Conservation (phyloP, 2,329 filamentous ascomycete species). For the Aspergillus clavatus region DNA sequence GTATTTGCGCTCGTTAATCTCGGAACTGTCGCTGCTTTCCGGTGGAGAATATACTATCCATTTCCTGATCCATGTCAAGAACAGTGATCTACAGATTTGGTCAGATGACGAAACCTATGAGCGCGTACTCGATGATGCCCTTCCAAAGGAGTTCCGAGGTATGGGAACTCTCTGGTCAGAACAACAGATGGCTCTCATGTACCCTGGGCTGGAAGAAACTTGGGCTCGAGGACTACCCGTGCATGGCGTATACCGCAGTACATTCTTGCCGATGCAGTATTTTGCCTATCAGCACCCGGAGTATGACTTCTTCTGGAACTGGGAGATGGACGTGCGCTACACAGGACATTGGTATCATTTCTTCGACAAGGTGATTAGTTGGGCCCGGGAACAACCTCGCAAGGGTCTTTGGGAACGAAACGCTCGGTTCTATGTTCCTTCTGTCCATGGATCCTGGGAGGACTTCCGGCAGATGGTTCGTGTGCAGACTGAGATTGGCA, state of each 20-base stretch:
- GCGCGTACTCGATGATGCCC: conserved; percentile 62
- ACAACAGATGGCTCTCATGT: conserved; percentile 84
- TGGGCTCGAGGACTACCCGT: conserved; percentile 69
- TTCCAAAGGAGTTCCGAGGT: conserved; percentile 79
- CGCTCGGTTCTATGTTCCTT: conserved; percentile 70
- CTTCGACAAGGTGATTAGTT: conserved; percentile 63
- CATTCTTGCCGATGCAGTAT: conserved; percentile 91
- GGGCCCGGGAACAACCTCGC: conserved; percentile 67
- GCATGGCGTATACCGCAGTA: conserved; percentile 86
- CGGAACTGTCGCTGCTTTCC: conserved; percentile 70
- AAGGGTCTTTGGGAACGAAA: conserved; percentile 81
- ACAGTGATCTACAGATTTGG: conserved; percentile 75
- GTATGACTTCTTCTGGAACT: conserved; percentile 81
- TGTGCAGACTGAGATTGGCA: conserved; percentile 68
- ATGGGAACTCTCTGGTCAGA: conserved; percentile 92
- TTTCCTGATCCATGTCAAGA: conserved; percentile 79
- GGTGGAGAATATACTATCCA: conserved; percentile 79
- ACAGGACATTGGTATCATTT: conserved; percentile 80
- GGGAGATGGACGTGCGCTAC: conserved; percentile 77
- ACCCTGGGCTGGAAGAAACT: conserved; percentile 78
- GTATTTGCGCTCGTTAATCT: conserved; percentile 75
- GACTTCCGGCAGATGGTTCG: conserved; percentile 74
- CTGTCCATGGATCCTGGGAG: conserved; percentile 71
- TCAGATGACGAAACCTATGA: conserved; percentile 70
- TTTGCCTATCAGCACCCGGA: conserved; percentile 78